Conservation (phyloP, 2,329 filamentous ascomycete genomes). For the Teratosphaeria epicoccoides region DNA sequence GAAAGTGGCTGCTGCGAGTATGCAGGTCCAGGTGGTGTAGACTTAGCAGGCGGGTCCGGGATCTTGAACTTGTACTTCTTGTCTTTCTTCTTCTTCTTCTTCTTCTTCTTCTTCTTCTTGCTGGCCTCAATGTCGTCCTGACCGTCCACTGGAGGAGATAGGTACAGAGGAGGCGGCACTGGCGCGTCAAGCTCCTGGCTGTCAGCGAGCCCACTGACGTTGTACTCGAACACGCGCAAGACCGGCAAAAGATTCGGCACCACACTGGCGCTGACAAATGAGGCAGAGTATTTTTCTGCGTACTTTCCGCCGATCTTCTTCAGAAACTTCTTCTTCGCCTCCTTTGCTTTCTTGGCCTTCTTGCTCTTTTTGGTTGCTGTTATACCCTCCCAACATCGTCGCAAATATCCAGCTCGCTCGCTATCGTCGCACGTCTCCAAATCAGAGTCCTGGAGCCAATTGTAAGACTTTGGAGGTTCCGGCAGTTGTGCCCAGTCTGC, state of each 20-base stretch:
- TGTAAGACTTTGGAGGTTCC: conserved; percentile 30
- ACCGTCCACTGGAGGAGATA: background rate
- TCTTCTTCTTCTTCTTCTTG: conserved; percentile 32
- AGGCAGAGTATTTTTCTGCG: conserved; percentile 74
- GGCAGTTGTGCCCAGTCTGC: conserved; percentile 69
- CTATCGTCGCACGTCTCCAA: background rate
- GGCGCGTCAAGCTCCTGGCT: background rate
- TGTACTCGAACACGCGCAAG: conserved; percentile 75
- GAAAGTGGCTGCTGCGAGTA: conserved; percentile 79
- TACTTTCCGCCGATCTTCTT: conserved; percentile 67
- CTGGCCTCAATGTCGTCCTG: conserved; percentile 26
- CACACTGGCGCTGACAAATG: conserved; percentile 72
- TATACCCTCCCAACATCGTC: background rate
- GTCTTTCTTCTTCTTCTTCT: conserved; percentile 45
- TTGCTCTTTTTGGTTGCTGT: background rate
- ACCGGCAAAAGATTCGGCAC: conserved; percentile 90
- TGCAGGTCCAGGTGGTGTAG: conserved; percentile 69
- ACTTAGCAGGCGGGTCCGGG: conserved; percentile 62
- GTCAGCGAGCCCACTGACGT: conserved; percentile 60
- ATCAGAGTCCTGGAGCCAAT: conserved; percentile 3
- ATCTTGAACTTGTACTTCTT: conserved; percentile 39
- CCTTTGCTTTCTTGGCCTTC: conserved; percentile 27
- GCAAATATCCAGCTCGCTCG: background rate
- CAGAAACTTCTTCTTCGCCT: conserved; percentile 41
- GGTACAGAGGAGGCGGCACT: conserved; percentile 5